Base-by-base conservation (phyloP, 129 eudicot genomes). In the Apium graveolens region DNA sequence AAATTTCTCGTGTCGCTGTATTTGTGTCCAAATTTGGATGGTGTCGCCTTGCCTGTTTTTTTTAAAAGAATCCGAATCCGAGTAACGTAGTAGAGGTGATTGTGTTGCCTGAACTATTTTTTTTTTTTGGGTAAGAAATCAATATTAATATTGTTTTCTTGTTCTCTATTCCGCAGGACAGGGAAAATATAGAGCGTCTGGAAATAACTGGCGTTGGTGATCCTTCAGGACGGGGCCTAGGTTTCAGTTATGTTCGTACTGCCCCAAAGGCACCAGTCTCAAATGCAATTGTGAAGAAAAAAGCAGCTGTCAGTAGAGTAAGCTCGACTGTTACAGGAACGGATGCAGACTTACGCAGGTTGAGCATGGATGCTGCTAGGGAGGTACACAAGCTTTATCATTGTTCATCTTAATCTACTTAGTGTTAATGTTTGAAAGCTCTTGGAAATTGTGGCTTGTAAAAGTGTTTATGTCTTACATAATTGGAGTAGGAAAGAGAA, bases 121-220 rank as follows among this genome's bases (percentile, higher is more conserved):
- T 29, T 10, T 32, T 65, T 29, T 7, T 55, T 65, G 13, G 34
- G 39, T 65, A 14, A 16, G 8, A 14, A 60, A 60, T 24, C 34
- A 8, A 26, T 0, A 24, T 32, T 44, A 11, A 11, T 44, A 44
- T 44, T 44, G 16, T 11, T 14, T 14, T 65, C 4, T 65, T 55
- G 48, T 51, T 34, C 39, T 62, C 74, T 46, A 77, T 45, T 75
- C 26, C 84, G 69, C 90, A 95, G 98, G 96, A 88, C 82, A 87
- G 89, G 74, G 98, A 89, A 86, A 95, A 91, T 83, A 88, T 95
- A 41, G 98, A 95, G 90, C 90, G 96, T 21, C 82, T 95, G 83
- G 98, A 91, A 76, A 95, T 95, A 74, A 90, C 98, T 34, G 98
- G 98, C 63, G 97, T 95, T 80, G 98, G 98, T 83, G 98, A 95